These are phyloP conservation scores for Quercus suber DNA, from an alignment of 306 rosid genomes.

Conservation along the genomic window DNA sequence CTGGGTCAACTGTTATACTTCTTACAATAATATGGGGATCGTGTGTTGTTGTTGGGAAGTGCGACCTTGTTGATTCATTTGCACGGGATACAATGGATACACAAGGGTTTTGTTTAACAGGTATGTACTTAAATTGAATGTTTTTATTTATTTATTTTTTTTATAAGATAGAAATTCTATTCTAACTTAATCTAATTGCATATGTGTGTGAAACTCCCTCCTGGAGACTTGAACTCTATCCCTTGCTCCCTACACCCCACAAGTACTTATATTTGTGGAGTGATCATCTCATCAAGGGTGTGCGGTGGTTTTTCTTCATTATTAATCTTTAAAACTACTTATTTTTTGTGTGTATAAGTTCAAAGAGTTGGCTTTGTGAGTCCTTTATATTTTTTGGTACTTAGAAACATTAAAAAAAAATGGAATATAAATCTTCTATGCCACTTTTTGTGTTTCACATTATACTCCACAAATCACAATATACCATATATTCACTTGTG, in stretches of 20 bases:
- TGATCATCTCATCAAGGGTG: fast-evolving
- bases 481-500: too few species aligned
- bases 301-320: neutral
- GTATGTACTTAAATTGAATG: slow-evolving; percentile 3
- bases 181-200: too few species aligned
- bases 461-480: too few species aligned
- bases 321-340: neutral
- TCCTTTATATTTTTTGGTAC: neutral
- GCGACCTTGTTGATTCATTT: slow-evolving; percentile 34
- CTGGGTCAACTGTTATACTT: slow-evolving; percentile 76
- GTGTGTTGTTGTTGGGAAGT: slow-evolving; percentile 64
- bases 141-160: neutral
- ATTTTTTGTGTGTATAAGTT: too few species aligned
- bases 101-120: slow-evolving; percentile 40
- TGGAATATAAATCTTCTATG: too few species aligned
- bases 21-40: slow-evolving; percentile 65
- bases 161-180: too few species aligned
- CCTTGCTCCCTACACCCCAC: too few species aligned
- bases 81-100: slow-evolving; percentile 39
- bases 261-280: too few species aligned
- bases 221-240: fast-evolving
- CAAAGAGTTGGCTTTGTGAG: neutral
- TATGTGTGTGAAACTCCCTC: too few species aligned
- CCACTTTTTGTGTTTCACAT: too few species aligned
- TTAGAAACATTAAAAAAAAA: neutral